These are phyloP conservation scores for Allium fistulosum DNA, from an alignment of 106 monocot species.

Conservation along the genomic window DNA sequence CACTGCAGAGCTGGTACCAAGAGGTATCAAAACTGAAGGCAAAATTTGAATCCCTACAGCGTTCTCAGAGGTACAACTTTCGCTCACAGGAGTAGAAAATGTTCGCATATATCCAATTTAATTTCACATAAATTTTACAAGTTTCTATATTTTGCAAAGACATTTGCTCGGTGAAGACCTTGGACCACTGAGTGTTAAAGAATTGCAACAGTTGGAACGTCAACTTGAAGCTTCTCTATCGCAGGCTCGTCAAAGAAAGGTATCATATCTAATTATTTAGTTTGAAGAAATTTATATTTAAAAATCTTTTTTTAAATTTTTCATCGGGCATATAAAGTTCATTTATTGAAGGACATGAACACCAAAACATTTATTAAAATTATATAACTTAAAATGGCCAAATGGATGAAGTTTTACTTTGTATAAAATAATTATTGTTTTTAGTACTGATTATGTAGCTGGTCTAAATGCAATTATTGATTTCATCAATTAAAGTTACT, in stretches of 20 bases:
- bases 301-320: neutral
- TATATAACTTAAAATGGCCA: neutral
- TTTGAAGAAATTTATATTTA: neutral
- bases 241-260: constrained; percentile 83
- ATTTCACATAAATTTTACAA: too few species aligned
- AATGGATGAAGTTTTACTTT: neutral
- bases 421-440: neutral
- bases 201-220: constrained; percentile 73
- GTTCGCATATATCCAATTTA: too few species aligned
- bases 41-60: constrained; percentile 63
- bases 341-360: neutral
- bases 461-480: too few species aligned
- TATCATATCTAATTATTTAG: neutral
- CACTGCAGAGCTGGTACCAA: constrained; percentile 64
- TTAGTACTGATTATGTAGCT: too few species aligned
- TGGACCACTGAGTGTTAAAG: constrained; percentile 81
- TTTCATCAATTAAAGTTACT: too few species aligned
- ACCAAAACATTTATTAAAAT: neutral
- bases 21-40: constrained; percentile 75
- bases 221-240: constrained; percentile 73
- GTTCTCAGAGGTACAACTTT: constrained; percentile 47
- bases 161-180: constrained; percentile 89
- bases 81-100: too few species aligned
- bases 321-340: neutral
- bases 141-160: constrained; percentile 17